Evolutionary conservation across 129 eudicot species (phyloP).

Genomic region (Tanacetum coccineum): DNA sequence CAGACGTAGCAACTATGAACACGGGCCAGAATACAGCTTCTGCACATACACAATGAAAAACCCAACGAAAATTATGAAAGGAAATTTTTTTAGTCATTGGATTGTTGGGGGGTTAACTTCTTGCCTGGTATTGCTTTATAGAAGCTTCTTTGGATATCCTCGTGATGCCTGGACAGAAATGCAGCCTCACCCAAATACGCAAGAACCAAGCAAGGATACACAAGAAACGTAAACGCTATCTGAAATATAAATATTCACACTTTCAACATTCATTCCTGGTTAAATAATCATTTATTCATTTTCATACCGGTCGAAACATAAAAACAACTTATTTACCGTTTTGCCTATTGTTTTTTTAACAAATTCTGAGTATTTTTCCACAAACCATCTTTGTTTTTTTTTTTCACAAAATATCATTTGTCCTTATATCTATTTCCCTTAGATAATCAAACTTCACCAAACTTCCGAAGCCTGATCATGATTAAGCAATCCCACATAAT

Average conservation of each 20-base stretch:
- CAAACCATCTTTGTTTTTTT: no score
- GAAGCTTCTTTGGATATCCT: conserved; percentile 47
- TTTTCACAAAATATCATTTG: neutral
- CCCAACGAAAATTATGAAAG: no score
- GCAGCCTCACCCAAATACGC: conserved; percentile 86
- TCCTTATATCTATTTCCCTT: neutral
- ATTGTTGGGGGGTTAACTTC: neutral
- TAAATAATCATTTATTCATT: no score
- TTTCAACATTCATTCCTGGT: conserved; percentile 5
- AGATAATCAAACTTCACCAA: no score
- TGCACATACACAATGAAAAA: conserved; percentile 22
- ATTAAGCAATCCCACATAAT: no score
- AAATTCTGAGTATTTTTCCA: no score
- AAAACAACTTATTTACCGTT: no score
- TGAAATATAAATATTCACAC: conserved; percentile 25
- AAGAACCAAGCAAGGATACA: conserved; percentile 69
- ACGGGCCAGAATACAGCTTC: conserved; percentile 69
- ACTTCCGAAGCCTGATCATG: no score
- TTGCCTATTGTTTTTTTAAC: no score
- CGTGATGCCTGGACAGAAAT: conserved; percentile 50
- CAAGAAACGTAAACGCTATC: conserved; percentile 67
- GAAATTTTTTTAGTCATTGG: neutral
- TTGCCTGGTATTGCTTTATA: conserved; percentile 72
- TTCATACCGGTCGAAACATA: no score
- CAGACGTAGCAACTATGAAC: conserved; percentile 57